Evolutionary conservation across 164 flowering plant species (phyloP).

Genomic region (Vitis vinifera): ASM3070453v1 NC_081822.1:24004501-24005000

Average conservation of each 20-base stretch:
- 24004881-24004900: slow-evolving; percentile 19
- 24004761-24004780: slow-evolving; percentile 1
- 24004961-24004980: not conserved
- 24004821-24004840: slow-evolving; percentile 54
- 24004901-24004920: slow-evolving; percentile 26
- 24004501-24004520: slow-evolving; percentile 27
- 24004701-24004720: slow-evolving; percentile 39
- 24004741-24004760: slow-evolving; percentile 46
- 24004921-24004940: not conserved
- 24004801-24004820: slow-evolving; percentile 42
- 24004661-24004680: slow-evolving; percentile 41
- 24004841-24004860: slow-evolving; percentile 49
- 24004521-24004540: slow-evolving; percentile 18
- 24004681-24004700: slow-evolving; percentile 28
- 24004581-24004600: slow-evolving; percentile 34
- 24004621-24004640: slow-evolving; percentile 60
- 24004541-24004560: slow-evolving; percentile 21
- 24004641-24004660: slow-evolving; percentile 60
- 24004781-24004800: slow-evolving; percentile 23
- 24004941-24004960: too few relatives aligned
- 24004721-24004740: slow-evolving; percentile 56
- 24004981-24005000: not conserved
- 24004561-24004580: slow-evolving; percentile 30
- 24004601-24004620: slow-evolving; percentile 44
- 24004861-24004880: slow-evolving; percentile 56